Conservation (phyloP, 257 asterid genomes). For the Ocimum tenuiflorum region DNA sequence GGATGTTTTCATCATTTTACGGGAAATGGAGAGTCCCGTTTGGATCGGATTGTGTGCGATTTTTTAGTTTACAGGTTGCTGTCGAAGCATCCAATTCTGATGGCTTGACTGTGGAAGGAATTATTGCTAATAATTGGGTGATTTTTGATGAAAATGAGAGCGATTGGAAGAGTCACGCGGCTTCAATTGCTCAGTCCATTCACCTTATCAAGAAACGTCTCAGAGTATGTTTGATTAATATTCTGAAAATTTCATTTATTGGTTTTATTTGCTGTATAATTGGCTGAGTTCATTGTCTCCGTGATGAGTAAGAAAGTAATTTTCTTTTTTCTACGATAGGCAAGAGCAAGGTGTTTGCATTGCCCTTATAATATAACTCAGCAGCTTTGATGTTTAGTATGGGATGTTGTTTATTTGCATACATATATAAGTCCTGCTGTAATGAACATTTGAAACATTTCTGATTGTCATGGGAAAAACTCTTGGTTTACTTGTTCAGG, state of each 20-base stretch:
- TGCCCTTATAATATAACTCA: neutral
- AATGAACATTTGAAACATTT: neutral
- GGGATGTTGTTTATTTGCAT: neutral
- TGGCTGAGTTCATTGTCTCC: neutral
- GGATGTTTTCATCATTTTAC: slow-evolving; percentile 20
- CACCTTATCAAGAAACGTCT: slow-evolving; percentile 84
- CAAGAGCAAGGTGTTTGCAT: neutral
- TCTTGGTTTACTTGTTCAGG: slow-evolving; percentile 1
- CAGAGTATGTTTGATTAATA: slow-evolving; percentile 30
- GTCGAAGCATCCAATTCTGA: slow-evolving; percentile 61
- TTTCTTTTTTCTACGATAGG: neutral
- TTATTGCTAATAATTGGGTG: slow-evolving; percentile 66
- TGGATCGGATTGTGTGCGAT: slow-evolving; percentile 29
- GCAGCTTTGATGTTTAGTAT: neutral
- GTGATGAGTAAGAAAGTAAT: neutral
- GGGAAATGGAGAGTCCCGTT: slow-evolving; percentile 20
- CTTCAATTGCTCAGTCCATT: slow-evolving; percentile 84
- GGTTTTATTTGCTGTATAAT: neutral
- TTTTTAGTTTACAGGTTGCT: slow-evolving; percentile 44
- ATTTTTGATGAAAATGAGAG: slow-evolving; percentile 61
- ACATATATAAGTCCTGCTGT: neutral
- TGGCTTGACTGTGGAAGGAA: slow-evolving; percentile 79
- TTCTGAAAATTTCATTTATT: neutral
- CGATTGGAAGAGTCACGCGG: slow-evolving; percentile 89
- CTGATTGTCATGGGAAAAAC: neutral